Evolutionary conservation across 2,329 filamentous ascomycete species (phyloP), one percentile per base, ranked within the genome.

Genomic region (Xylaria sp.): DNA sequence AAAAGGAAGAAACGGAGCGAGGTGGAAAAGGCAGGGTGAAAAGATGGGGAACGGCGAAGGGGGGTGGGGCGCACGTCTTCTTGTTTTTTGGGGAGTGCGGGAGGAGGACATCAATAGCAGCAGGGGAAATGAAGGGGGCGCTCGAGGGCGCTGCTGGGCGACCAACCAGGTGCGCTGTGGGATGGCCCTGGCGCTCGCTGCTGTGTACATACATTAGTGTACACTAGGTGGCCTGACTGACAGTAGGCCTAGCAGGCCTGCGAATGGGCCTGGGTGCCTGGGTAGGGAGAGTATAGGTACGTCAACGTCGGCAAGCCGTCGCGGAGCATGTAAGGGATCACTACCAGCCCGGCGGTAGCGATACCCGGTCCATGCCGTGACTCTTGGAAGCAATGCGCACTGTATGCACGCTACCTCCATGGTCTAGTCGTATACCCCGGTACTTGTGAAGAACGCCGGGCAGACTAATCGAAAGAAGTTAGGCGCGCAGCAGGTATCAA

Each of bases 61-160:
- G 53, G 40, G 48, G 52, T 43, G n/a, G 52, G 63, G 47, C 47
- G 61, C 61, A 60, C 54, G 38, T 49, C 33, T 47, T 25, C 40
- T 31, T 33, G 23, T n/a, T 41, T 43, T 54, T 47, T 58, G 21
- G 40, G 55, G 54, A 46, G 27, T 27, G 54, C 31, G 53, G 59
- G 40, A 43, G 38, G 40, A 21, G n/a, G 10, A 43, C 46, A 48
- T 35, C 46, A 17, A 53, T 52, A 41, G 41, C 51, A 53, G 27
- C 37, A n/a, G 54, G 58, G 57, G 61, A 66, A 66, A 66, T 66
- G 63, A 66, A 66, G 63, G 61, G 54, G 63, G 27, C 46, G 62
- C 61, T 58, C 46, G 56, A 51, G 35, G 57, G 61, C 57, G 48
- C 57, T 57, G 57, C 54, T 62, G 17, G 52, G 47, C 44, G 35